Evolutionary conservation across 1,139 yeast species (phyloP).

Genomic region (Suhomyces chickasaworum): DNA sequence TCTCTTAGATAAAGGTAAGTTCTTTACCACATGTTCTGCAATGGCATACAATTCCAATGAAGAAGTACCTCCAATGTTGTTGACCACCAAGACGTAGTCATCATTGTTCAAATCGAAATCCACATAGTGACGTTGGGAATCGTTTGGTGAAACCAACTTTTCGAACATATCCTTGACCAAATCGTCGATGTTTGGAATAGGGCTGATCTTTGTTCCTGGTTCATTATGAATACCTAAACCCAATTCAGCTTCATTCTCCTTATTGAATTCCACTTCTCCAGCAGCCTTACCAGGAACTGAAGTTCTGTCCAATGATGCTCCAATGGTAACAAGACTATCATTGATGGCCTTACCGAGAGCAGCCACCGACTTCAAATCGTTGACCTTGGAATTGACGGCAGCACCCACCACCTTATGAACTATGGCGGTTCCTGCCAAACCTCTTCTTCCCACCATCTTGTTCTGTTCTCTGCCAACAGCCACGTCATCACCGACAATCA

Average conservation of each 20-base stretch:
- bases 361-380: slow-evolving; percentile 50
- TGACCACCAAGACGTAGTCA: slow-evolving; percentile 67
- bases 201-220: slow-evolving; percentile 76
- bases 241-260: slow-evolving; percentile 68
- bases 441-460: slow-evolving; percentile 90
- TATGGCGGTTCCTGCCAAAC: slow-evolving; percentile 84
- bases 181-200: slow-evolving; percentile 67
- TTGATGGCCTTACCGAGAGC: slow-evolving; percentile 63
- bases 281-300: slow-evolving; percentile 80
- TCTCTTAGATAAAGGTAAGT: slow-evolving; percentile 49
- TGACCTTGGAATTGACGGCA: slow-evolving; percentile 44
- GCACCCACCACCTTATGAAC: slow-evolving; percentile 88
- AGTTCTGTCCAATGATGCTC: slow-evolving; percentile 87
- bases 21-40: slow-evolving; percentile 47
- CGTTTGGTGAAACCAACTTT: slow-evolving; percentile 53
- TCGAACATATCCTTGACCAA: slow-evolving; percentile 56
- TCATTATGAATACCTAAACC: slow-evolving; percentile 98
- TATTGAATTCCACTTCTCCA: slow-evolving; percentile 43
- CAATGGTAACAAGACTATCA: slow-evolving; percentile 75
- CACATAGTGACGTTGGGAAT: slow-evolving; percentile 71
- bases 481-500: slow-evolving; percentile 85
- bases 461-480: slow-evolving; percentile 88
- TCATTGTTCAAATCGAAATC: slow-evolving; percentile 57
- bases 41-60: slow-evolving; percentile 72
- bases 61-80: slow-evolving; percentile 86